Conservation (phyloP, 2,329 filamentous ascomycete genomes). For the Alternaria sp. region DNA sequence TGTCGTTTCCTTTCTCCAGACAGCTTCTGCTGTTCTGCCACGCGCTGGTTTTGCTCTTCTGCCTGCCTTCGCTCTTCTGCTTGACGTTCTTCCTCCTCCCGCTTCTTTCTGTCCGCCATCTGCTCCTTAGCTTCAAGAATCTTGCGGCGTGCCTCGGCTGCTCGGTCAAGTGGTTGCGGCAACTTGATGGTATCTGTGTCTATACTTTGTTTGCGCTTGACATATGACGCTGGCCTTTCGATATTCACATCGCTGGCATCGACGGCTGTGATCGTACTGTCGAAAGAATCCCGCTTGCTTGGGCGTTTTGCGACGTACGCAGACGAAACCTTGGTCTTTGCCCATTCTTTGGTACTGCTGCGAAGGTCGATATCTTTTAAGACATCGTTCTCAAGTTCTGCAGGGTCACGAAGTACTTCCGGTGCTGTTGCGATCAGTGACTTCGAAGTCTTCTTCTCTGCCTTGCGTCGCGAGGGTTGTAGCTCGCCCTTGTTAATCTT, state of each 20-base stretch:
- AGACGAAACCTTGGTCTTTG: not conserved
- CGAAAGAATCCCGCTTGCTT: not conserved
- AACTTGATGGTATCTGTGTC: not conserved
- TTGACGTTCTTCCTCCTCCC: not conserved
- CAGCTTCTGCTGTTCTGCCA: not conserved
- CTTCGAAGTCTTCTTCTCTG: not conserved
- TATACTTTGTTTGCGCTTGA: not conserved
- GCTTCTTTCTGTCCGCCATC: not conserved
- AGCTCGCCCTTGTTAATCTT: not conserved
- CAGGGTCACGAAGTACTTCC: not conserved
- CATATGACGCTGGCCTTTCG: not conserved
- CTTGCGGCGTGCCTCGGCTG: not conserved
- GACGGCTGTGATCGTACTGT: not conserved
- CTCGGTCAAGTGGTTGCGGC: not conserved
- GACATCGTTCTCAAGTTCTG: not conserved
- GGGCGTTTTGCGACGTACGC: not conserved
- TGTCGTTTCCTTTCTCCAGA: not conserved
- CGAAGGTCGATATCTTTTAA: not conserved
- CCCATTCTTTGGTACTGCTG: slow-evolving; percentile 1
- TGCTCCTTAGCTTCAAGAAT: not conserved
- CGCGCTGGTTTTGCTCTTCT: not conserved
- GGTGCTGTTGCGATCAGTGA: not conserved
- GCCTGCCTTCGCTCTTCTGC: not conserved
- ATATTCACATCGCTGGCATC: not conserved
- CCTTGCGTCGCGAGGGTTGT: not conserved